Evolutionary conservation across 169 alveolate species (phyloP), one percentile per base, ranked within the genome.

Genomic region (Toxoplasma gondii): DNA sequence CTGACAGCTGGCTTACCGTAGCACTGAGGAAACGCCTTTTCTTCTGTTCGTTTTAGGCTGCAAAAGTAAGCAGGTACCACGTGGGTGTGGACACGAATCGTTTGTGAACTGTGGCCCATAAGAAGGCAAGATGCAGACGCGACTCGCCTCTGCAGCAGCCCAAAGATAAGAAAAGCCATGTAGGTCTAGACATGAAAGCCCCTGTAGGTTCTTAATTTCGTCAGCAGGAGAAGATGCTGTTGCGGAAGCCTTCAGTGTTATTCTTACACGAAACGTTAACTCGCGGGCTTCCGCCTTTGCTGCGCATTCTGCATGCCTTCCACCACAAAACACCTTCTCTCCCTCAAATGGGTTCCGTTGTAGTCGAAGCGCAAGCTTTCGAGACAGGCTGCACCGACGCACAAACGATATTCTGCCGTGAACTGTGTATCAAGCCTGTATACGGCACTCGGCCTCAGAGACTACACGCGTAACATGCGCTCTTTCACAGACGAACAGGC

Each of bases 231-330:
- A 49, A 49, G 58, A 49, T 17, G 58, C 58, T 49, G 58, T 9
- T 49, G 58, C 58, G 27, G 58, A 49, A 49, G 58, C 58, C 58
- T 49, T 49, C 58, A 49, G 58, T 49, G 36, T 64, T 4, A 29
- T 29, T 19, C 78, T 64, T 78, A 78, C 87, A 5, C 44, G 87
- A 39, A 78, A 78, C 45, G 87, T 78, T 41, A 38, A n/a, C 1
- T 27, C 87, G 39, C 41, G 31, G 39, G 41, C 45, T 39, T 78
- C 45, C 39, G 27, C 44, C 41, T 34, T 78, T 19, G 53, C 29
- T 24, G 45, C 87, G 87, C 87, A 78, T 39, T 78, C 87, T 7
- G 87, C 45, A 34, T 78, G 87, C 87, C 87, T 78, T 34, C 87
- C 87, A 34, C 87, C 87, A 34, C 4, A 34, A 34, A 78, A 78